Percentiles rank a stretch among this genome's conserved stretches.
Evolutionary conservation across 306 rosid species (phyloP).

Genomic region (Corylus heterophylla): DNA sequence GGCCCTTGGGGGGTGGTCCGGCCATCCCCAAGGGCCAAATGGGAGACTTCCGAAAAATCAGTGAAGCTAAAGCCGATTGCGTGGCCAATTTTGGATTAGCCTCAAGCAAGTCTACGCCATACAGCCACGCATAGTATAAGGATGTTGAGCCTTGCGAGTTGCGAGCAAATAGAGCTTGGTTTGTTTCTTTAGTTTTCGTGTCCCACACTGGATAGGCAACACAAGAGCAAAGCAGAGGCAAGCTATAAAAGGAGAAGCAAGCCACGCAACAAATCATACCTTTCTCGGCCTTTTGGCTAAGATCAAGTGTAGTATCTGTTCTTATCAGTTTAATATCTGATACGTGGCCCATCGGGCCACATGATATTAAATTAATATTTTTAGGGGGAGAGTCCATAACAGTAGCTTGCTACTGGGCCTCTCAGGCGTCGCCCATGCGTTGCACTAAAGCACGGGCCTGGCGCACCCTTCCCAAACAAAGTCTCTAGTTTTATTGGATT

Average conservation of each 20-base stretch:
- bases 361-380: neutral
- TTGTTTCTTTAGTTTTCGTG: neutral
- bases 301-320: conserved; percentile 4
- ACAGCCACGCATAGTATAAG: too few relatives aligned
- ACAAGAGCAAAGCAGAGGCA: neutral
- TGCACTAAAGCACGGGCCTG: neutral
- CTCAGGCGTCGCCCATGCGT: neutral
- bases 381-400: neutral
- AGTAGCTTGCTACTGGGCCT: neutral
- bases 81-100: neutral
- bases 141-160: too few relatives aligned
- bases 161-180: too few relatives aligned
- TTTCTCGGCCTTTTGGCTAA: conserved; percentile 15
- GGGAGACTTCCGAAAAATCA: too few relatives aligned
- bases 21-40: too few relatives aligned
- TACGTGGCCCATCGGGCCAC: neutral
- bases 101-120: too few relatives aligned
- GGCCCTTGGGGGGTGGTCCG: too few relatives aligned
- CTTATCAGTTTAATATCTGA: neutral
- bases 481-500: too few relatives aligned
- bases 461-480: neutral
- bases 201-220: neutral
- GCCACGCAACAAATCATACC: rapidly evolving
- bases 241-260: neutral
- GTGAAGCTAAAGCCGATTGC: too few relatives aligned